Evolutionary conservation across 129 eudicot genomes (phyloP).

Genomic region (Solidago caesia): DNA sequence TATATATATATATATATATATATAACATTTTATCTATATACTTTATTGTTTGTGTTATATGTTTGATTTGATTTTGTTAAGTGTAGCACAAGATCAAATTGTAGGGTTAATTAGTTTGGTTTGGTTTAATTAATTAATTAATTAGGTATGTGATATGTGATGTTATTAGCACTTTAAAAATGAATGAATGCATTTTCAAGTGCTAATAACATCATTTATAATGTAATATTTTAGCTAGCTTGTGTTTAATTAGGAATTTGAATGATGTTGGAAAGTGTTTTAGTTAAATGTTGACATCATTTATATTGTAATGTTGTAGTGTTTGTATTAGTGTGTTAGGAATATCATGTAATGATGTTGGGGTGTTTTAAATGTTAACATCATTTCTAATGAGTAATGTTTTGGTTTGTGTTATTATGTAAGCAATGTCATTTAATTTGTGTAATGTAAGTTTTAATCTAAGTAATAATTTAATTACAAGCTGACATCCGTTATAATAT

Average conservation of each 20-base stretch:
- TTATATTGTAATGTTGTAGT: not conserved
- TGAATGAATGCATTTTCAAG: conserved; percentile 27
- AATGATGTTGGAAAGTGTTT: not conserved
- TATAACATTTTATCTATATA: not conserved
- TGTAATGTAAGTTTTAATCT: not conserved
- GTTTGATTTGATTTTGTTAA: conserved; percentile 12
- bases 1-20: not conserved
- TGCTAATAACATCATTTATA: conserved; percentile 40
- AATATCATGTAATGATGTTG: not conserved
- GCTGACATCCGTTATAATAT: too few species aligned
- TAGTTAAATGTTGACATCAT: not conserved
- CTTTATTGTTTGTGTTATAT: not conserved
- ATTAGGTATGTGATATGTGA: conserved; percentile 11
- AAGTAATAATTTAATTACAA: too few species aligned
- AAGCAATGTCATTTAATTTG: not conserved
- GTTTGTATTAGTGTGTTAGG: conserved; percentile 1
- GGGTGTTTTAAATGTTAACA: conserved; percentile 5
- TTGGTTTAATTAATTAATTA: not conserved
- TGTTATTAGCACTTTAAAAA: conserved; percentile 43
- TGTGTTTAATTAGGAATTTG: not conserved
- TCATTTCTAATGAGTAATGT: not conserved
- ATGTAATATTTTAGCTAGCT: conserved; percentile 18
- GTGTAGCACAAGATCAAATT: conserved; percentile 10
- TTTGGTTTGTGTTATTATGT: not conserved
- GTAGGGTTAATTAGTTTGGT: not conserved